These are phyloP conservation scores for Sungouiella blattae DNA, from an alignment of 805 yeast genomes.

Conservation along the genomic window DNA sequence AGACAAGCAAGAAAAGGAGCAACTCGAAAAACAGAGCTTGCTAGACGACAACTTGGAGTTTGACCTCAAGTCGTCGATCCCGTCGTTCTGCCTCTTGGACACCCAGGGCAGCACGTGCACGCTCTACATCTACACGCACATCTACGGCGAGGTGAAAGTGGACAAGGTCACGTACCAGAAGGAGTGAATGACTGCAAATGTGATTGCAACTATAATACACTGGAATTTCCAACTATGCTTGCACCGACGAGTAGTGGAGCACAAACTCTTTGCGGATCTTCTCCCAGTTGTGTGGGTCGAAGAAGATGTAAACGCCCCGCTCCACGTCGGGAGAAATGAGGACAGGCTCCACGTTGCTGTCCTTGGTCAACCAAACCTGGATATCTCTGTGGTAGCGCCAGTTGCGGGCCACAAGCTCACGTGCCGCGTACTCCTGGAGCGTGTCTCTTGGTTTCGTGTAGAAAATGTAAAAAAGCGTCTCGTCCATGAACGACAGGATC, in stretches of 20 bases:
- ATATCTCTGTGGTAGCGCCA: conserved; percentile 97
- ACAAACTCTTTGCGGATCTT: conserved; percentile 72
- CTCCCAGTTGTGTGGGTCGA: conserved; percentile 96
- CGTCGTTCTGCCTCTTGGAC: conserved; percentile 87
- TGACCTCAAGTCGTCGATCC: conserved; percentile 38
- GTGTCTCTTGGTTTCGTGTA: conserved; percentile 92
- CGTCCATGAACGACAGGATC: conserved; percentile 72
- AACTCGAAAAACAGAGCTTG: conserved; percentile 4
- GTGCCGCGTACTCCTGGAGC: conserved; percentile 88
- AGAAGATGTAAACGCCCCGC: conserved; percentile 88
- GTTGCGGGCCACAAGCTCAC: conserved; percentile 85
- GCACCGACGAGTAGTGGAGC: conserved; percentile 44
- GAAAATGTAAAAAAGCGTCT: conserved; percentile 88
- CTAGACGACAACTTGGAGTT: conserved; percentile 64
- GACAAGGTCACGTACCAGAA: conserved; percentile 63
- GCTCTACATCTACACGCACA: conserved; percentile 76
- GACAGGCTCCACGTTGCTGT: conserved; percentile 82
- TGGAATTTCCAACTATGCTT: conserved; percentile 16
- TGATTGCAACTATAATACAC: background rate
- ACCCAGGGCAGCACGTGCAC: conserved; percentile 77
- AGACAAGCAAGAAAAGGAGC: no score
- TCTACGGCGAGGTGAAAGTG: conserved; percentile 82
- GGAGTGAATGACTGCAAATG: conserved; percentile 12
- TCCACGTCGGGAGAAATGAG: conserved; percentile 79
- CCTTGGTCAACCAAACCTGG: conserved; percentile 96